phyloP scores from a whole-genome alignment of 331 rosid species.

The Quercus lobata region DNA sequence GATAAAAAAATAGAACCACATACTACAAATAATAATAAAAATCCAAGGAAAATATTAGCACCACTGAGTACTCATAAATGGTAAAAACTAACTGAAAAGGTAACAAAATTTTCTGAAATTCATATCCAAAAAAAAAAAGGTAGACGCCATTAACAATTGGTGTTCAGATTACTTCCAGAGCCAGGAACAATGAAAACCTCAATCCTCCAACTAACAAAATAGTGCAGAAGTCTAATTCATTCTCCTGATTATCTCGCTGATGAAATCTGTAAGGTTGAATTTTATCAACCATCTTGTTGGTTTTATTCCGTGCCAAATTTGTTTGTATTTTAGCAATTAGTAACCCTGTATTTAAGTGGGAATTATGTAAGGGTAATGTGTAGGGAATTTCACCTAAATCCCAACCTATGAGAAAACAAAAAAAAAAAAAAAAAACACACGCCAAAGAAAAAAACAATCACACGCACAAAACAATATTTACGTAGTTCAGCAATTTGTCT shows the following conservation, averaged over 20 bases:
- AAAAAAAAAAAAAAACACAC: too few relatives aligned
- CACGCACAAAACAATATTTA: too few relatives aligned
- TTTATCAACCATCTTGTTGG: too few relatives aligned
- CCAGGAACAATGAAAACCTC: neutral
- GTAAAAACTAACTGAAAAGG: neutral
- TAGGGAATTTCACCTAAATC: too few relatives aligned
- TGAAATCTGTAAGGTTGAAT: conserved; percentile 30
- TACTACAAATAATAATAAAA: too few relatives aligned
- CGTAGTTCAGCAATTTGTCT: too few relatives aligned
- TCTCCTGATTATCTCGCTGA: conserved; percentile 87
- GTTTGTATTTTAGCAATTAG: too few relatives aligned
- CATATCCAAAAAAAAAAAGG: neutral
- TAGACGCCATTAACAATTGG: neutral
- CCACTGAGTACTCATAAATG: neutral
- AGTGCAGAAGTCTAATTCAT: conserved; percentile 51
- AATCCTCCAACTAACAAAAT: conserved; percentile 10
- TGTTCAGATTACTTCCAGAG: conserved; percentile 13
- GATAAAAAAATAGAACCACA: neutral
- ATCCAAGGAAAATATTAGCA: neutral
- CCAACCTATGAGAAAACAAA: too few relatives aligned
- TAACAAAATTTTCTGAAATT: conserved; percentile 11
- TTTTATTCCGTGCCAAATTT: too few relatives aligned
- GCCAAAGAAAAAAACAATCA: too few relatives aligned
- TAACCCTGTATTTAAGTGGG: too few relatives aligned
- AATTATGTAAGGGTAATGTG: too few relatives aligned